These are phyloP conservation scores for Capronia americana DNA, from an alignment of 2,329 filamentous ascomycete genomes.

Conservation along the genomic window DNA sequence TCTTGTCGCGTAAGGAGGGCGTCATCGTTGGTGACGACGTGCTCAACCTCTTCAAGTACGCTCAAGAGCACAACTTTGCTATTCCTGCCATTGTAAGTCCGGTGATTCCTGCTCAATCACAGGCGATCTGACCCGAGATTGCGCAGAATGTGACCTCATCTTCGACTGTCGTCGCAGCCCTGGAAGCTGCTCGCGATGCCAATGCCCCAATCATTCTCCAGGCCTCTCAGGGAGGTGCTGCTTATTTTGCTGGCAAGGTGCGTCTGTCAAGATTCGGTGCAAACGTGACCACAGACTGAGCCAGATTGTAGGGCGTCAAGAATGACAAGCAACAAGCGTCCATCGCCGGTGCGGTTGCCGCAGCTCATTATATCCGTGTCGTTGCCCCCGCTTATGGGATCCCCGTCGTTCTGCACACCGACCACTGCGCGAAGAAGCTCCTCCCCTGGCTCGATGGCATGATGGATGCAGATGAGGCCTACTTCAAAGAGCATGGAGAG, in stretches of 20 bases:
- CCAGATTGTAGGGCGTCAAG: slow-evolving; percentile 66
- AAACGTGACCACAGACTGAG: slow-evolving; percentile 16
- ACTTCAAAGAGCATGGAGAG: slow-evolving; percentile 91
- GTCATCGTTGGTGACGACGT: slow-evolving; percentile 73
- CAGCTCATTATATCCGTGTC: slow-evolving; percentile 89
- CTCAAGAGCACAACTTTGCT: slow-evolving; percentile 84
- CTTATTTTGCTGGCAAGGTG: slow-evolving; percentile 89
- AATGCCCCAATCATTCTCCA: slow-evolving; percentile 94
- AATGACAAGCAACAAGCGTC: slow-evolving; percentile 86
- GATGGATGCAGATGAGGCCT: slow-evolving; percentile 89
- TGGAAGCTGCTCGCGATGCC: slow-evolving; percentile 92
- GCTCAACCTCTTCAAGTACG: slow-evolving; percentile 81
- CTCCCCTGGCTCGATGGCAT: slow-evolving; percentile 97
- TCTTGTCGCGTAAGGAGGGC: slow-evolving; percentile 68
- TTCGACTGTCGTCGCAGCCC: slow-evolving; percentile 81
- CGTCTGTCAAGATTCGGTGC: slow-evolving; percentile 25
- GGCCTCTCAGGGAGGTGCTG: slow-evolving; percentile 89
- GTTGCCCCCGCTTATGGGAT: slow-evolving; percentile 86
- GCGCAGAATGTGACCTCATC: slow-evolving; percentile 86
- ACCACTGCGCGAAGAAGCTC: slow-evolving; percentile 99
- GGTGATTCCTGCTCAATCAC: neutral
- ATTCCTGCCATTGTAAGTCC: slow-evolving; percentile 76
- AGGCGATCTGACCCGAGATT: slow-evolving; percentile 17
- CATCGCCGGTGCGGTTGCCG: slow-evolving; percentile 85
- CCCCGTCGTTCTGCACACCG: slow-evolving; percentile 92